Base-by-base conservation (phyloP, 768 basidiomycete genomes). In the Thelephora aurantiotincta region DNA sequence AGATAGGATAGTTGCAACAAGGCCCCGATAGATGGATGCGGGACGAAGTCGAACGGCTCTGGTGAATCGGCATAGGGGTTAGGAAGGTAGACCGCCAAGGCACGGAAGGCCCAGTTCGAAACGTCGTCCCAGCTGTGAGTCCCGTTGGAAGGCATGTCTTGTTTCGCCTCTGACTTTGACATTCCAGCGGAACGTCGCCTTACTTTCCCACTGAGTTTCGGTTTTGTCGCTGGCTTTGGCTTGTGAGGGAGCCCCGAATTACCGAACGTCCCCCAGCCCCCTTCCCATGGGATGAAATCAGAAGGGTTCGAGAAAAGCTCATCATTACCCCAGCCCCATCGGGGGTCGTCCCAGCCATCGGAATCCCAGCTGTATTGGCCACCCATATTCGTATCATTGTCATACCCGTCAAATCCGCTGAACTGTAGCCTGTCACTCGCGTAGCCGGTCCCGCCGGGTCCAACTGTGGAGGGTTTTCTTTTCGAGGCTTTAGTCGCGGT, bases 381-480 rank as follows among this genome's bases (percentile, higher is more conserved):
- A 26, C 13, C 33, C 18, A 20, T 22, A 16, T 14, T n/a, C 35
- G 11, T 16, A 20, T 14, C 38, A 16, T 45, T 20, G 45, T 34
- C 20, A 16, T 26, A 36, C 16, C 20, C 11, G 2, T 37, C 33
- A 33, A 13, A 13, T 7, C 19, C 11, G n/a, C 42, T 3, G 37
- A 18, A 9, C 13, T 22, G 3, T 20, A 18, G 5, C 19, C 35
- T 33, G 6, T 52, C 66, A 3, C 56, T 60, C 5, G 67, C 65
- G 55, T 75, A 75, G 5, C 75, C 74, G 12, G 73, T 75, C 1
- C 74, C 73, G 3, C 73, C 71, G 5, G 70, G 72, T n/a, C 74
- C 73, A 2, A 75, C 71, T 30, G 60, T 60, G 9, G 22, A 47
- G 12, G 46, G 47, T 14, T 55, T 58, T 12, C 35, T 12, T 11